A percentile compares a stretch with the other conserved stretches of the same genome.
phyloP scores from a whole-genome alignment of 148 eudicot species.

The Selenicereus undatus region DNA sequence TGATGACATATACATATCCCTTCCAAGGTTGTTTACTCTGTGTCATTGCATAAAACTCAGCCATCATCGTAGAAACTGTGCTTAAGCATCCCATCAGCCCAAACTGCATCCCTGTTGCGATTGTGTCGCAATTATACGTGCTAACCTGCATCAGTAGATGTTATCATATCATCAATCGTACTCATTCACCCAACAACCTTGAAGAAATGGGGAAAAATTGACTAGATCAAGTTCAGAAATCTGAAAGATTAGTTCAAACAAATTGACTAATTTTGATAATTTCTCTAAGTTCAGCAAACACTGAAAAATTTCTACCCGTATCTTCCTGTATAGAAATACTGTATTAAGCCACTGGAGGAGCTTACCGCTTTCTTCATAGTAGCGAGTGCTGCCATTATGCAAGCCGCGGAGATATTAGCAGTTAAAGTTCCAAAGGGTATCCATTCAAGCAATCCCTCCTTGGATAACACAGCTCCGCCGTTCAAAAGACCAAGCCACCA shows the following conservation, averaged over 20 bases:
- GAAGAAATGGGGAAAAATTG: too few relatives aligned
- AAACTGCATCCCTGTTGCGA: constrained; percentile 60
- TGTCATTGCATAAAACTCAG: constrained; percentile 69
- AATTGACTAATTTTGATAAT: too few relatives aligned
- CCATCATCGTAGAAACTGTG: constrained; percentile 85
- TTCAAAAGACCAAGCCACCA: constrained; percentile 83
- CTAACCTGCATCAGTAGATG: constrained; percentile 35
- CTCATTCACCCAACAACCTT: too few relatives aligned
- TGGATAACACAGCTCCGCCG: constrained; percentile 67
- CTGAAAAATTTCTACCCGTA: too few relatives aligned
- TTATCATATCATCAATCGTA: background rate
- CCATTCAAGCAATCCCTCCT: constrained; percentile 51
- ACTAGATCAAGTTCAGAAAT: too few relatives aligned
- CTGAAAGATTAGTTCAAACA: too few relatives aligned
- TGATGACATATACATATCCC: constrained; percentile 59
- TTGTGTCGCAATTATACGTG: constrained; percentile 39
- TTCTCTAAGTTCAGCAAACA: too few relatives aligned
- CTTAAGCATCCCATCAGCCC: constrained; percentile 81
- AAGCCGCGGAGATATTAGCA: constrained; percentile 82
- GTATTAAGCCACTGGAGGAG: background rate
- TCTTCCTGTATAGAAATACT: too few relatives aligned
- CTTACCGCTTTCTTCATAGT: constrained; percentile 58
- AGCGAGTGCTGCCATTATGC: constrained; percentile 87
- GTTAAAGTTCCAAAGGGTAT: constrained; percentile 79
- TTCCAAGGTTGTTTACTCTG: constrained; percentile 60